Conservation (phyloP, 768 basidiomycete genomes). For the Collybia nuda region DNA sequence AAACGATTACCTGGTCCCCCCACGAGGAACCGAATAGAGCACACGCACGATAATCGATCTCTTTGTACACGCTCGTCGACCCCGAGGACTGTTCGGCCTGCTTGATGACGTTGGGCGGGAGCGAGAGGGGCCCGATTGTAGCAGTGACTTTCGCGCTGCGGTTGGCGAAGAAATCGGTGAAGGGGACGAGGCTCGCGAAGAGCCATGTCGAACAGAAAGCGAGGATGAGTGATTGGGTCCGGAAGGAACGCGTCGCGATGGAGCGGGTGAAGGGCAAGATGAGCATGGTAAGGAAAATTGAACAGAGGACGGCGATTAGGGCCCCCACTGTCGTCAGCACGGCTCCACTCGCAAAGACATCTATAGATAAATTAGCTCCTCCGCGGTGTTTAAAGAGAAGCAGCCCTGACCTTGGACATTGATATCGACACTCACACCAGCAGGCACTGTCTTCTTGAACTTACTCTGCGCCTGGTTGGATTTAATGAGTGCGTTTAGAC, state of each 20-base stretch:
- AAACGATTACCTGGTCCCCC: too few relatives aligned
- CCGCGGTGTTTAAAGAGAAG: background rate
- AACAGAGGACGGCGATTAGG: slow-evolving; percentile 28
- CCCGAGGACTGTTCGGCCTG: slow-evolving; percentile 34
- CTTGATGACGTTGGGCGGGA: slow-evolving; percentile 38
- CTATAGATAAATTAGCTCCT: slow-evolving; percentile 18
- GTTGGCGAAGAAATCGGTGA: slow-evolving; percentile 32
- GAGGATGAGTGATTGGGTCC: slow-evolving; percentile 35
- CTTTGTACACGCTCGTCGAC: slow-evolving; percentile 39
- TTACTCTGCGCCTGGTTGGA: slow-evolving; percentile 36
- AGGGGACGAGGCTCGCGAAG: slow-evolving; percentile 27
- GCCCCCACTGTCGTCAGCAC: slow-evolving; percentile 34
- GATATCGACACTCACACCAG: slow-evolving; percentile 33
- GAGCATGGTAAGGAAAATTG: slow-evolving; percentile 20
- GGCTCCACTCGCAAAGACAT: slow-evolving; percentile 36
- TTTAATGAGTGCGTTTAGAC: slow-evolving; percentile 40
- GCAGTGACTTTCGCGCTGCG: slow-evolving; percentile 45
- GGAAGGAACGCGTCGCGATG: slow-evolving; percentile 24
- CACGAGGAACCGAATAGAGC: background rate
- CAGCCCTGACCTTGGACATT: slow-evolving; percentile 30
- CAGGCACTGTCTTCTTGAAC: slow-evolving; percentile 28
- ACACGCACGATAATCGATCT: slow-evolving; percentile 48
- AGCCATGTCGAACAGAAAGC: slow-evolving; percentile 45
- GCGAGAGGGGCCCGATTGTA: slow-evolving; percentile 29
- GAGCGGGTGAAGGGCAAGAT: slow-evolving; percentile 13